phyloP scores from a whole-genome alignment of 805 yeast species.

The Naumovozyma dairenensis region DNA sequence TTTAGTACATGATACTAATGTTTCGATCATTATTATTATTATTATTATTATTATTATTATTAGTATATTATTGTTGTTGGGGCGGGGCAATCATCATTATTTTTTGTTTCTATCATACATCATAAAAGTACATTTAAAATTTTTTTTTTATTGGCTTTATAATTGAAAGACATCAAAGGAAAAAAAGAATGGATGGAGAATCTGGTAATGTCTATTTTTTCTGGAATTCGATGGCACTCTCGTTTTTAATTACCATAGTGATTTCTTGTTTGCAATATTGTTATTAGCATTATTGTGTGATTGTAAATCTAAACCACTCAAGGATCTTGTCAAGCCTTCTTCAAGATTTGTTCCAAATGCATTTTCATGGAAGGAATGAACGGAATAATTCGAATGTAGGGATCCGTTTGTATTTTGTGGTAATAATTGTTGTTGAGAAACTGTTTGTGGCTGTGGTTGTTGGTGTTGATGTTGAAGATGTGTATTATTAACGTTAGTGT shows the following conservation, averaged over 20 bases:
- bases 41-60: no score
- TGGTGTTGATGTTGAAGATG: slow-evolving; percentile 3
- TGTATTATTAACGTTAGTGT: background rate
- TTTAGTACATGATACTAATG: no score
- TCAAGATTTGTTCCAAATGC: slow-evolving; percentile 17
- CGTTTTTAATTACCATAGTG: background rate
- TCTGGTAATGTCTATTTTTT: no score
- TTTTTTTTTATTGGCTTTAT: no score
- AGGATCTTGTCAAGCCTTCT: slow-evolving; percentile 25
- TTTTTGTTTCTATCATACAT: no score
- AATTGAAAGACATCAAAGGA: no score
- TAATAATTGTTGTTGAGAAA: slow-evolving; percentile 28
- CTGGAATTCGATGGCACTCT: no score
- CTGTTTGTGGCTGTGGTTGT: slow-evolving; percentile 8
- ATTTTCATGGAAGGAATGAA: background rate
- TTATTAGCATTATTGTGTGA: slow-evolving; percentile 7
- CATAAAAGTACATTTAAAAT: no score
- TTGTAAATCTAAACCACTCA: slow-evolving; percentile 26
- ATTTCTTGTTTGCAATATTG: background rate
- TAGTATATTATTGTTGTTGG: no score
- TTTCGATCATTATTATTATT: no score
- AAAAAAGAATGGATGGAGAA: no score
- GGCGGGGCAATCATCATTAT: no score
- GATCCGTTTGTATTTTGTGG: slow-evolving; percentile 28
- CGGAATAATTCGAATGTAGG: slow-evolving; percentile 24